phyloP scores from a whole-genome alignment of 2,329 filamentous ascomycete genomes.

The Pestalotiopsis sp. region DNA sequence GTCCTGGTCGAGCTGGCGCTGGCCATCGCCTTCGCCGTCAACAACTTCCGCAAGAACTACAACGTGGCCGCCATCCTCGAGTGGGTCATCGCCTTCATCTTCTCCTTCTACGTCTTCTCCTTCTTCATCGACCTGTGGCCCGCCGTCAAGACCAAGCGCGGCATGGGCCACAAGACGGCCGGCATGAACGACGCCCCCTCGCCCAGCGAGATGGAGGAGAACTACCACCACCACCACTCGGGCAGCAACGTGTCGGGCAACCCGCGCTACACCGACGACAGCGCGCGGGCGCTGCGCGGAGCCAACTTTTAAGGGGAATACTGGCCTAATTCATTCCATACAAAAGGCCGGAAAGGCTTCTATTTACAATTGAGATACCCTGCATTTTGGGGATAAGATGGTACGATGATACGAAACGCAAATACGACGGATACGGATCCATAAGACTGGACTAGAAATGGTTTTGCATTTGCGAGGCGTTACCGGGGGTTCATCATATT shows the following conservation, averaged over 20 bases:
- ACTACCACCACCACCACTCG: conserved; percentile 21
- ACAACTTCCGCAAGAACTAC: conserved; percentile 48
- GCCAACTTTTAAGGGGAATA: conserved; percentile 17
- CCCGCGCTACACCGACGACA: conserved; percentile 27
- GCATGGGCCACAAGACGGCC: conserved; percentile 21
- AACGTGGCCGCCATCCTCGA: conserved; percentile 80
- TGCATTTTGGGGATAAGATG: background rate
- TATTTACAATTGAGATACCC: background rate
- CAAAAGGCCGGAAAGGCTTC: background rate
- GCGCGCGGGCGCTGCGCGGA: conserved; percentile 24
- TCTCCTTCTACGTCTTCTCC: conserved; percentile 84
- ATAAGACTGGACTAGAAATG: background rate
- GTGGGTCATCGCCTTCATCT: conserved; percentile 78
- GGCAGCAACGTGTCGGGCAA: conserved; percentile 18
- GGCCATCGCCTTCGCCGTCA: conserved; percentile 71
- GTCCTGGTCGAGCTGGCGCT: conserved; percentile 79
- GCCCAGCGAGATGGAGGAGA: conserved; percentile 27
- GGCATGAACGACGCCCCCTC: conserved; percentile 22
- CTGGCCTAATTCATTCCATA: background rate
- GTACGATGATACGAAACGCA: background rate
- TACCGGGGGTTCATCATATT: background rate
- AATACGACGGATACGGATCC: background rate
- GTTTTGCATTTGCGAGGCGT: background rate
- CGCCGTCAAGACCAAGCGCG: conserved; percentile 59
- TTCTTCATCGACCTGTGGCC: conserved; percentile 89